phyloP scores from a whole-genome alignment of 1,284 basidiomycete genomes.

The Ceratobasidium sp. region DNA sequence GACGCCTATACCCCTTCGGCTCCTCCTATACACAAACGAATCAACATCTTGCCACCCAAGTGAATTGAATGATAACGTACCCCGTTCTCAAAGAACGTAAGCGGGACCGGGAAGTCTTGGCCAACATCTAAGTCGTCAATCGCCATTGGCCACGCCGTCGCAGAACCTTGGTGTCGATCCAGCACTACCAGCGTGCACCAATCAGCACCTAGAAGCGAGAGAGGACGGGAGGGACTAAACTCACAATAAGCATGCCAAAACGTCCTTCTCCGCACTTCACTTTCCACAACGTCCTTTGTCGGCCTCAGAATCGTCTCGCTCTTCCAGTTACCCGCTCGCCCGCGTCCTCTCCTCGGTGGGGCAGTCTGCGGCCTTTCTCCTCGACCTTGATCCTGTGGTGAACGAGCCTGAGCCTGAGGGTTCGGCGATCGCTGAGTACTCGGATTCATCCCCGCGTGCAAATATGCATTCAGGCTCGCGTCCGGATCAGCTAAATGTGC shows the following conservation, averaged over 20 bases:
- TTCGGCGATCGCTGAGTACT: background rate
- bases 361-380: background rate
- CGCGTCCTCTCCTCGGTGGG: slow-evolving; percentile 26
- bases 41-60: too few relatives aligned
- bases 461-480: background rate
- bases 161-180: slow-evolving; percentile 23
- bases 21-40: slow-evolving; percentile 12
- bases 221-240: background rate
- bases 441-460: slow-evolving; percentile 1
- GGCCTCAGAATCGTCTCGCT: slow-evolving; percentile 43
- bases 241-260: slow-evolving; percentile 42
- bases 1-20: slow-evolving; percentile 37
- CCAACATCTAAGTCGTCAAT: slow-evolving; percentile 40
- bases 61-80: slow-evolving; percentile 10
- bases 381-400: background rate
- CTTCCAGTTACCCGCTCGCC: slow-evolving; percentile 41
- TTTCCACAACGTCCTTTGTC: slow-evolving; percentile 26
- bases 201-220: background rate
- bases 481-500: too few relatives aligned
- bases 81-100: slow-evolving; percentile 34
- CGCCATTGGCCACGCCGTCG: slow-evolving; percentile 40
- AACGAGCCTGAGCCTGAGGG: background rate
- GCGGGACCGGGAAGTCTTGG: slow-evolving; percentile 23
- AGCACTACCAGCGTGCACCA: slow-evolving; percentile 13
- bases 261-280: slow-evolving; percentile 30